Conservation (phyloP, 257 asterid genomes). For the Scutellaria baicalensis region DNA sequence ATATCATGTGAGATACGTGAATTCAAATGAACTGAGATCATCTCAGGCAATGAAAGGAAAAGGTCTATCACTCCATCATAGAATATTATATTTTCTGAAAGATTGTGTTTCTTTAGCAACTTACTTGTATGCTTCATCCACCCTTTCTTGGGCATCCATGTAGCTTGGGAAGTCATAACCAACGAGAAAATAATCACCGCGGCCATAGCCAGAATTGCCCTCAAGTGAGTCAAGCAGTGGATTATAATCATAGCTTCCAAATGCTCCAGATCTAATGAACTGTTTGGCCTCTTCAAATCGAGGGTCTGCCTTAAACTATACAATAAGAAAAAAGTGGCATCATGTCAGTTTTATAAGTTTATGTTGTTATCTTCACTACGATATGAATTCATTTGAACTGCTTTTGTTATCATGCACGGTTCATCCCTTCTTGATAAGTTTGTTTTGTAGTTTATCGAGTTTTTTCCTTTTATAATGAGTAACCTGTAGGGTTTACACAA, state of each 20-base stretch:
- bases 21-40: not conserved
- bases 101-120: slow-evolving; percentile 10
- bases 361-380: not conserved
- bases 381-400: not conserved
- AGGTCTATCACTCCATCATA: not conserved
- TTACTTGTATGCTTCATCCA: slow-evolving; percentile 96
- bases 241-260: slow-evolving; percentile 90
- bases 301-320: slow-evolving; percentile 90
- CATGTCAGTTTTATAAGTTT: not conserved
- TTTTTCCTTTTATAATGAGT: not conserved
- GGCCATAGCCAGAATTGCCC: slow-evolving; percentile 89
- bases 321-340: not conserved
- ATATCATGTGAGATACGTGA: not conserved
- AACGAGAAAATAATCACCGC: slow-evolving; percentile 93
- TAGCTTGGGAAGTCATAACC: slow-evolving; percentile 87
- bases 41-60: not conserved
- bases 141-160: slow-evolving; percentile 82
- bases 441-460: not conserved
- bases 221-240: slow-evolving; percentile 96
- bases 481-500: not conserved
- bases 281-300: slow-evolving; percentile 96
- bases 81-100: not conserved
- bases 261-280: slow-evolving; percentile 84
- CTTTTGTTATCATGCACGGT: not conserved
- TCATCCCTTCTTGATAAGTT: not conserved